Evolutionary conservation across 441 rosid species (phyloP), one percentile per base, ranked within the genome.

Genomic region (Populus tomentosa): DNA sequence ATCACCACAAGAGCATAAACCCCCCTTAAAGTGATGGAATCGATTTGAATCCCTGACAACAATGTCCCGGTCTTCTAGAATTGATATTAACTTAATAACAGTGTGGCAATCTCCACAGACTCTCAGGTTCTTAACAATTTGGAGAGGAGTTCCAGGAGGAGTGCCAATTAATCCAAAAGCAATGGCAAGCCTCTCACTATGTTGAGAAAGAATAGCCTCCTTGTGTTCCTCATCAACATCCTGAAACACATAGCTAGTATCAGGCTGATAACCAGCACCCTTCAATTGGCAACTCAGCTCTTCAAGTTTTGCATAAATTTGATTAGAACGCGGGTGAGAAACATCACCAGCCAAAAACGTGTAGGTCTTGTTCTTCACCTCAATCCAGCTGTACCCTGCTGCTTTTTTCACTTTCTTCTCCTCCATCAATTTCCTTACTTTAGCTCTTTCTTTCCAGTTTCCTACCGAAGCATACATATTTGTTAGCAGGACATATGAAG

Each of bases 371-470:
- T 81, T 90, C 82, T 90, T 87, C 30, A 95, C 82, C 79, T 86
- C 89, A 70, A 94, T 88, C 98, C 98, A 92, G 84, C 97, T 92
- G 81, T 90, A 94, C 18, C 97, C 98, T 8, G 93, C 90, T 80
- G 91, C 97, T 83, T 95, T 93, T 79, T 75, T 84, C 69, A 93
- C 95, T 68, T 90, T 95, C 73, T 85, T 84, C 13, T 78, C 82
- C 75, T 81, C 88, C 99, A 92, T 90, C 81, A 85, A 73, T 78
- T 86, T 84, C 86, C 88, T 77, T 40, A 94, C 88, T 67, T 89
- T 79, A 63, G 86, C 86, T 80, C 87, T 91, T 56, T 91, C 95
- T 46, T 85, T 80, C 80, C 76, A 36, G 79, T 79, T 81, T 72
- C 98, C 97, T 68, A 88, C 72, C 69, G 85, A 84, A 16, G 88